Percentiles rank a stretch among this genome's conserved stretches.
These are phyloP conservation scores for Ceratobasidium sp. DNA, from an alignment of 1,284 basidiomycete species.

Conservation along the genomic window DNA sequence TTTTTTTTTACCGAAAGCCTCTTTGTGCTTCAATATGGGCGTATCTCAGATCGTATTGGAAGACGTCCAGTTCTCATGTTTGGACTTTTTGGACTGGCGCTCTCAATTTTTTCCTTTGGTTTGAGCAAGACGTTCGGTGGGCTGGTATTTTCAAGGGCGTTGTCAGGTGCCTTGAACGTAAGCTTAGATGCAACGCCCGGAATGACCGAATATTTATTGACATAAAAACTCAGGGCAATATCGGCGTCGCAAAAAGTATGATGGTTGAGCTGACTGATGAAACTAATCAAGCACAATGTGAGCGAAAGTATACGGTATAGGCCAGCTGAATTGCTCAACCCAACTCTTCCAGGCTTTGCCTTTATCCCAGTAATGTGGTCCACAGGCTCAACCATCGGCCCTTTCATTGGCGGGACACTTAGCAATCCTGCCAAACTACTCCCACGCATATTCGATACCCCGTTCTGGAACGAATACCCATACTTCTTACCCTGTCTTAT, in stretches of 20 bases:
- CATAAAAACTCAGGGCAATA: conserved; percentile 47
- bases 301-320: not conserved
- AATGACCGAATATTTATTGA: not conserved
- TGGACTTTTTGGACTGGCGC: conserved; percentile 50
- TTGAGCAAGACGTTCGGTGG: conserved; percentile 49
- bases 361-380: conserved; percentile 48
- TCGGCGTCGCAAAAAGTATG: conserved; percentile 52
- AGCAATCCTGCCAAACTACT: conserved; percentile 47
- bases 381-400: conserved; percentile 45
- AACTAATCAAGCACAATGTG: conserved; percentile 51
- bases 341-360: conserved; percentile 16
- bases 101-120: conserved; percentile 51
- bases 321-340: conserved; percentile 11
- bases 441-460: conserved; percentile 43
- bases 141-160: conserved; percentile 50
- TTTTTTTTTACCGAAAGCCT: conserved; percentile 50
- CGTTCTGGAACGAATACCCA: conserved; percentile 36
- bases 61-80: conserved; percentile 52
- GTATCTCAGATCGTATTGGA: conserved; percentile 51
- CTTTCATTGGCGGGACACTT: conserved; percentile 48
- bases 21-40: conserved; percentile 53
- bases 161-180: conserved; percentile 52
- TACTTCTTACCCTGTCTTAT: conserved; percentile 49
- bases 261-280: conserved; percentile 50
- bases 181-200: not conserved